Conservation (phyloP, 1,284 basidiomycete species). For the Heimioporus retisporus region DNA sequence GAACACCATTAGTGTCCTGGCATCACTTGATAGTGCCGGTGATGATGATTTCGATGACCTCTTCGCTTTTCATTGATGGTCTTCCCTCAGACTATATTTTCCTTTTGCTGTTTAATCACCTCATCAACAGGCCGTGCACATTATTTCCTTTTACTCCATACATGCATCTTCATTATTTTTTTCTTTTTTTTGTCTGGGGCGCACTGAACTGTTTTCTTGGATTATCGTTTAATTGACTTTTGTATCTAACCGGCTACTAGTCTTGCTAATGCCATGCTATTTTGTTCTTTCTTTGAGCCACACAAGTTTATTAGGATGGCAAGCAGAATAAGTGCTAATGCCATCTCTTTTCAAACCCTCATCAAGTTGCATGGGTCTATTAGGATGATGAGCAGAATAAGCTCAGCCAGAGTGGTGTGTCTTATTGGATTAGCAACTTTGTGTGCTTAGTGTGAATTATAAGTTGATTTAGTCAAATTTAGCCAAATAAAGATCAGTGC, state of each 20-base stretch:
- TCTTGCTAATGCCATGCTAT: conserved; percentile 5
- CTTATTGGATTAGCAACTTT: not conserved
- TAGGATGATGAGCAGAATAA: not conserved
- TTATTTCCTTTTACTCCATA: not conserved
- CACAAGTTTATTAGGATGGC: not conserved
- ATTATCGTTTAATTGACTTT: not conserved
- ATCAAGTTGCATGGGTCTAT: no score
- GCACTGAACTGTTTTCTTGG: not conserved
- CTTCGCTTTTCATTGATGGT: conserved; percentile 3
- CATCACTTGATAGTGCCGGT: not conserved
- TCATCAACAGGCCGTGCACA: not conserved
- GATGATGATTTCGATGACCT: conserved; percentile 5
- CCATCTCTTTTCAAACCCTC: no score
- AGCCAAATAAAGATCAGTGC: not conserved
- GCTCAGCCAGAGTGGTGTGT: not conserved
- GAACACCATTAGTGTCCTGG: no score
- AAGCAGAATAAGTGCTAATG: no score
- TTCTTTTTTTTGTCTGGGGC: not conserved
- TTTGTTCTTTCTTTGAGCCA: not conserved
- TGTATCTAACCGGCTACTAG: conserved; percentile 5
- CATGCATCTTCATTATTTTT: not conserved
- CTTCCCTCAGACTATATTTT: not conserved
- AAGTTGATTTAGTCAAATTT: not conserved
- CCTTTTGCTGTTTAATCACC: not conserved
- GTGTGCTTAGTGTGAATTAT: not conserved